Percentiles rank a stretch among this genome's conserved stretches.
Conservation (phyloP, 331 rosid genomes). For the Erythrophleum ivorense region DNA sequence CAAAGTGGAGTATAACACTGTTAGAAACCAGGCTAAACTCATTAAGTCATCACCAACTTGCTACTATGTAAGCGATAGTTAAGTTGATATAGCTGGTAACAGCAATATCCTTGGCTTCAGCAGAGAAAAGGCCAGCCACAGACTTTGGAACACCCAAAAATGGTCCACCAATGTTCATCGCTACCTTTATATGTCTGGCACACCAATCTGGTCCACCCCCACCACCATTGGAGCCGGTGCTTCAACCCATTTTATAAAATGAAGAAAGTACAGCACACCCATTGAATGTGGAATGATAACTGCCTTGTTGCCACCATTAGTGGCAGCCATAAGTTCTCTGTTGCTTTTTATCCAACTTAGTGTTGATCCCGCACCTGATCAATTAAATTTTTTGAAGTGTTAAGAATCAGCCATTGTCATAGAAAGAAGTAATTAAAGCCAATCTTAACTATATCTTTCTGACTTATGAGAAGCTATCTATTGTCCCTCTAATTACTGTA, state of each 20-base stretch:
- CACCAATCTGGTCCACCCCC: conserved; percentile 99
- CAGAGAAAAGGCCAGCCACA: conserved; percentile 89
- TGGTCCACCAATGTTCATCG: conserved; percentile 93
- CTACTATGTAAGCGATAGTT: neutral
- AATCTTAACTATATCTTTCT: neutral
- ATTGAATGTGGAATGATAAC: conserved; percentile 97
- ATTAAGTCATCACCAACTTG: conserved; percentile 26
- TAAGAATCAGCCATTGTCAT: neutral
- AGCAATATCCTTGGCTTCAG: conserved; percentile 93
- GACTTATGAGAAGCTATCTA: neutral
- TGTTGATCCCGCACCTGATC: conserved; percentile 86
- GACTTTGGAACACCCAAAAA: conserved; percentile 97
- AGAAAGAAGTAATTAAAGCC: neutral
- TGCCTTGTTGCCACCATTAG: conserved; percentile 88
- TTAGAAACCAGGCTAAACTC: conserved; percentile 9
- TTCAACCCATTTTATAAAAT: conserved; percentile 98
- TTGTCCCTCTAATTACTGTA: neutral
- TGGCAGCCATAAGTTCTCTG: conserved; percentile 85
- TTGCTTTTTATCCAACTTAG: conserved; percentile 91
- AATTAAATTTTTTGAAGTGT: conserved; percentile 8
- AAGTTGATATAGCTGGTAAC: conserved; percentile 72
- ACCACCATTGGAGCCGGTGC: conserved; percentile 97
- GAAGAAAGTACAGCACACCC: conserved; percentile 95
- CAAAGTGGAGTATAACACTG: neutral
- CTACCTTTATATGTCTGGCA: conserved; percentile 81